These are phyloP conservation scores for Globisporangium viniferum DNA, from an alignment of 352 stramenopile genomes.

Conservation along the genomic window DNA sequence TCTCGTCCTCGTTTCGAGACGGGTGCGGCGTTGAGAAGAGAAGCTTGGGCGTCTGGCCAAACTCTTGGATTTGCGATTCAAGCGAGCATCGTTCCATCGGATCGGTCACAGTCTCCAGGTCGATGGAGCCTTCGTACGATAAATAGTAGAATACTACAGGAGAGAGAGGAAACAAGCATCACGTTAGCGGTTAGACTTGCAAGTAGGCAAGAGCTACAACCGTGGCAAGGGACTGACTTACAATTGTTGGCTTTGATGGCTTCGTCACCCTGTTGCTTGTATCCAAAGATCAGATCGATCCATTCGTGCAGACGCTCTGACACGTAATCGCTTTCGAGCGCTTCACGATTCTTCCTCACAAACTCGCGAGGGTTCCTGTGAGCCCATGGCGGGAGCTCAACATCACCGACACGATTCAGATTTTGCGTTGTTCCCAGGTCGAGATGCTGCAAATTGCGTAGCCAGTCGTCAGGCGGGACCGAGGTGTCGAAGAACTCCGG, in stretches of 20 bases:
- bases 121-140: constrained; percentile 85
- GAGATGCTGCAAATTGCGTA: constrained; percentile 94
- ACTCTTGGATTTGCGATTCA: constrained; percentile 92
- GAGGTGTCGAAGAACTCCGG: constrained; percentile 96
- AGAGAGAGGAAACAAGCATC: not conserved
- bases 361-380: constrained; percentile 70
- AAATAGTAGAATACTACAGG: constrained; percentile 85
- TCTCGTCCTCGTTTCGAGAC: constrained; percentile 54
- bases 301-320: constrained; percentile 94
- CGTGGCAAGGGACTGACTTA: constrained; percentile 23
- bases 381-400: constrained; percentile 95
- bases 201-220: not conserved
- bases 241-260: constrained; percentile 71
- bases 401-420: constrained; percentile 90
- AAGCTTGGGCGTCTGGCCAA: constrained; percentile 86
- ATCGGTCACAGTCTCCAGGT: constrained; percentile 86
- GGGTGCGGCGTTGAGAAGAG: constrained; percentile 74
- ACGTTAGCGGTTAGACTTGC: not conserved
- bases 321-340: constrained; percentile 96
- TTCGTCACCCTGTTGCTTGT: constrained; percentile 92
- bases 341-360: constrained; percentile 91
- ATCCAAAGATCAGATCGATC: constrained; percentile 98
- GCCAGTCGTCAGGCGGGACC: constrained; percentile 79
- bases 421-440: constrained; percentile 92
- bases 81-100: constrained; percentile 92